A percentile compares a stretch with the other conserved stretches of the same genome.
Evolutionary conservation across 257 asterid species (phyloP).

Genomic region (Linderniella brevidens): DNA sequence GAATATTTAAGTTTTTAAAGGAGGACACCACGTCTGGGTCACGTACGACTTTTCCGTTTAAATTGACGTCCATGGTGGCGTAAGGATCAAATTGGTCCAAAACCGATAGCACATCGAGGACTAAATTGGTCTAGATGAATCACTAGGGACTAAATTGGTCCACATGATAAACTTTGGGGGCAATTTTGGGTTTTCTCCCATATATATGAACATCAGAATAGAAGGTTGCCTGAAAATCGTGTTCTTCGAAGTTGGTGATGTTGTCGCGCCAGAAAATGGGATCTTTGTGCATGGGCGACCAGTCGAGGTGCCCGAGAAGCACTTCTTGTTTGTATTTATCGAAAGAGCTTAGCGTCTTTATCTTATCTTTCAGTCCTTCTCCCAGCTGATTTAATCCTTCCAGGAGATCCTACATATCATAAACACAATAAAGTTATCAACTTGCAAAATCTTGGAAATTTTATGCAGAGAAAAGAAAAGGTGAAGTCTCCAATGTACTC

Average conservation of each 20-base stretch:
- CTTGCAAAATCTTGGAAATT: neutral
- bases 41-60: too few relatives aligned
- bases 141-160: too few relatives aligned
- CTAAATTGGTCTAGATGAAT: too few relatives aligned
- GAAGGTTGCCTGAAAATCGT: constrained; percentile 55
- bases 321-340: constrained; percentile 79
- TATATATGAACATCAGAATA: too few relatives aligned
- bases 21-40: too few relatives aligned
- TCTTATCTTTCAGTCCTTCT: constrained; percentile 59
- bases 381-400: constrained; percentile 66
- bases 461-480: neutral
- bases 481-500: neutral
- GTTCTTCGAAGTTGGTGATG: constrained; percentile 58
- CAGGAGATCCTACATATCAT: constrained; percentile 42
- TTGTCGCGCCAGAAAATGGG: constrained; percentile 74
- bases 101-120: too few relatives aligned
- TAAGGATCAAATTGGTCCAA: too few relatives aligned
- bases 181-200: too few relatives aligned
- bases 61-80: too few relatives aligned
- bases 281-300: constrained; percentile 93
- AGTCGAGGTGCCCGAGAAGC: constrained; percentile 81
- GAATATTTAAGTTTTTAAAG: too few relatives aligned
- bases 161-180: too few relatives aligned
- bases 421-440: neutral
- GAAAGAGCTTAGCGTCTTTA: constrained; percentile 58